A percentile compares a stretch with the other conserved stretches of the same genome.
Evolutionary conservation across 2,329 filamentous ascomycete species (phyloP).

Genomic region (Monilinia fructicola): DNA sequence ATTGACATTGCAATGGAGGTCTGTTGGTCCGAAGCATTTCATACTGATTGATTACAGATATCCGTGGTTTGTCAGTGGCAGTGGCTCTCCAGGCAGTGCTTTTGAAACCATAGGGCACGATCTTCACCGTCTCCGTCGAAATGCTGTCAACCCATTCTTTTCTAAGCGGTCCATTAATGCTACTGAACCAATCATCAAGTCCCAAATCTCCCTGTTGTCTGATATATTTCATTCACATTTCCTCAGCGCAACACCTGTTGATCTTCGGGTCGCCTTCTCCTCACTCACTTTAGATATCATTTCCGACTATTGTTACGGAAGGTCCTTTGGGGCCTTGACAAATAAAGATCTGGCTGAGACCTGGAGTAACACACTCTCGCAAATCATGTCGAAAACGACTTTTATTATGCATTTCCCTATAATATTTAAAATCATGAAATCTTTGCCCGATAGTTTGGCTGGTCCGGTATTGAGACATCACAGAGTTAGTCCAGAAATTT

Average conservation of each 20-base stretch:
- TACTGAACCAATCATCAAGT: conserved; percentile 31
- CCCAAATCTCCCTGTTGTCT: conserved; percentile 25
- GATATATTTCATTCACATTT: conserved; percentile 24
- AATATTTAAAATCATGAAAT: neutral
- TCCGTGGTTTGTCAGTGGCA: neutral
- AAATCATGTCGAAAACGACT: neutral
- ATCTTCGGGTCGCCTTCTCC: conserved; percentile 17
- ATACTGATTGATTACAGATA: conserved; percentile 9
- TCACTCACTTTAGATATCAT: conserved; percentile 33
- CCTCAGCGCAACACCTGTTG: conserved; percentile 14
- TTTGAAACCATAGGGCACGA: conserved; percentile 29
- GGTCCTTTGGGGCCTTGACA: conserved; percentile 27
- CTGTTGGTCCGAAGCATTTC: too few species aligned
- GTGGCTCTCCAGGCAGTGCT: conserved; percentile 9
- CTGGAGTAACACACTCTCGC: conserved; percentile 17
- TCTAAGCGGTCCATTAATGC: conserved; percentile 27
- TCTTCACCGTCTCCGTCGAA: conserved; percentile 29
- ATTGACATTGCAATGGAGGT: neutral
- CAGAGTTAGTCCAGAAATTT: neutral
- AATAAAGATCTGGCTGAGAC: conserved; percentile 15
- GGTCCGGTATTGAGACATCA: conserved; percentile 20
- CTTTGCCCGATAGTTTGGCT: conserved; percentile 22
- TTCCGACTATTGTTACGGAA: conserved; percentile 37
- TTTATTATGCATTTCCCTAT: conserved; percentile 15
- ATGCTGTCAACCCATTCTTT: conserved; percentile 34